phyloP scores from a whole-genome alignment of 2,329 filamentous ascomycete species.

The Didymella sp. region DNA sequence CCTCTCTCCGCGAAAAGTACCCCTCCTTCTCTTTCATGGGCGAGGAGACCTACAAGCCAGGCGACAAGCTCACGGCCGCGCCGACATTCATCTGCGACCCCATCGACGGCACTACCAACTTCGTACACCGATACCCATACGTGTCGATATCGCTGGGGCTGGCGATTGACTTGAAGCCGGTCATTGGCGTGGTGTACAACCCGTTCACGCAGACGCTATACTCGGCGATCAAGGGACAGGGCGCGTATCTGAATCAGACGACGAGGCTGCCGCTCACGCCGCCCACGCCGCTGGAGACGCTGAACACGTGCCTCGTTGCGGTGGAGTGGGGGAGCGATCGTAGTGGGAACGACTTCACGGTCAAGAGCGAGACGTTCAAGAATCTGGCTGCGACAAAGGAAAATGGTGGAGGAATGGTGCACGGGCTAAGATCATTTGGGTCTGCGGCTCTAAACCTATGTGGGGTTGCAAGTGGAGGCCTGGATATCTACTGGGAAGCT shows the following conservation, averaged over 20 bases:
- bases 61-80: constrained; percentile 65
- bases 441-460: constrained; percentile 79
- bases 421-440: constrained; percentile 73
- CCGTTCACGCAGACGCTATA: constrained; percentile 75
- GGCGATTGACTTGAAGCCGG: constrained; percentile 66
- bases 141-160: constrained; percentile 81
- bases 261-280: constrained; percentile 56
- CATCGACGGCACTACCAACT: constrained; percentile 84
- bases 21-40: constrained; percentile 60
- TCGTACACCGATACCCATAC: constrained; percentile 76
- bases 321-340: constrained; percentile 77
- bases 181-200: constrained; percentile 80
- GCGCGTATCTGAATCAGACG: constrained; percentile 60
- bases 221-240: constrained; percentile 71
- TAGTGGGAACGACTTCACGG: constrained; percentile 71
- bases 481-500: constrained; percentile 82
- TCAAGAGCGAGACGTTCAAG: constrained; percentile 72
- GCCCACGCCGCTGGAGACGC: constrained; percentile 64
- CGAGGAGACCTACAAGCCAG: constrained; percentile 71
- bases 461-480: constrained; percentile 71
- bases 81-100: constrained; percentile 84
- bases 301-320: constrained; percentile 70
- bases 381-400: constrained; percentile 61
- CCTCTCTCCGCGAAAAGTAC: constrained; percentile 58
- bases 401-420: constrained; percentile 76